These are phyloP conservation scores for Paecilomyces sp. DNA, from an alignment of 2,329 filamentous ascomycete species.

Conservation along the genomic window DNA sequence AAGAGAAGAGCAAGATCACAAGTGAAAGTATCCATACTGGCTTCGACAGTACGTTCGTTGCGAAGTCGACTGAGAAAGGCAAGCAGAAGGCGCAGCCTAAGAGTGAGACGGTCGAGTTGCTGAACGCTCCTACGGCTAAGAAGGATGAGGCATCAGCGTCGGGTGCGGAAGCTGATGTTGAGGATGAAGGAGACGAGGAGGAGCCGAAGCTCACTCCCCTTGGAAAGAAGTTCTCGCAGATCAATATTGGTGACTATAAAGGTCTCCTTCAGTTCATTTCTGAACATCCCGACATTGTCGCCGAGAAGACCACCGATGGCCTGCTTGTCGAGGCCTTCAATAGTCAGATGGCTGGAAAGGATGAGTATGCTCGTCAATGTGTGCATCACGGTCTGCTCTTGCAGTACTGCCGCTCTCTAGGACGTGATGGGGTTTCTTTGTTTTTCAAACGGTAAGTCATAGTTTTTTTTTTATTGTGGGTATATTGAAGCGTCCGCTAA, in stretches of 20 bases:
- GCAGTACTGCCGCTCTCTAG: constrained; percentile 89
- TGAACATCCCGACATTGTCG: constrained; percentile 69
- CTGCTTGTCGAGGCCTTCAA: constrained; percentile 89
- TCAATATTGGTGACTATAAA: constrained; percentile 67
- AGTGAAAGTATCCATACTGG: constrained; percentile 83
- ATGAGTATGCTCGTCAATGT: constrained; percentile 73
- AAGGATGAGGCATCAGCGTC: constrained; percentile 39
- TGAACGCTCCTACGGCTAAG: constrained; percentile 57
- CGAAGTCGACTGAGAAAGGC: constrained; percentile 49
- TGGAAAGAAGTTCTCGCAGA: constrained; percentile 74
- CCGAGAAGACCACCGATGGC: constrained; percentile 83
- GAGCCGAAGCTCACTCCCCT: constrained; percentile 68
- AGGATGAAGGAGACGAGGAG: constrained; percentile 56
- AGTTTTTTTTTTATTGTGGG: neutral
- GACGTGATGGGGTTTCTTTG: constrained; percentile 76
- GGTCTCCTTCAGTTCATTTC: constrained; percentile 68
- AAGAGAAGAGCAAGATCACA: constrained; percentile 84
- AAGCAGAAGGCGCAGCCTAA: constrained; percentile 37
- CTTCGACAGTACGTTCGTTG: constrained; percentile 79
- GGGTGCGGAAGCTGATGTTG: constrained; percentile 52
- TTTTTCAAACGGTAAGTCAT: constrained; percentile 76
- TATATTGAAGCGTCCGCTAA: neutral
- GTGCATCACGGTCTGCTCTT: constrained; percentile 89
- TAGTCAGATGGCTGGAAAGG: constrained; percentile 66
- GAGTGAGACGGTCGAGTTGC: constrained; percentile 53